phyloP scores from a whole-genome alignment of 257 asterid species.

The Solanum infundibuliforme region DNA sequence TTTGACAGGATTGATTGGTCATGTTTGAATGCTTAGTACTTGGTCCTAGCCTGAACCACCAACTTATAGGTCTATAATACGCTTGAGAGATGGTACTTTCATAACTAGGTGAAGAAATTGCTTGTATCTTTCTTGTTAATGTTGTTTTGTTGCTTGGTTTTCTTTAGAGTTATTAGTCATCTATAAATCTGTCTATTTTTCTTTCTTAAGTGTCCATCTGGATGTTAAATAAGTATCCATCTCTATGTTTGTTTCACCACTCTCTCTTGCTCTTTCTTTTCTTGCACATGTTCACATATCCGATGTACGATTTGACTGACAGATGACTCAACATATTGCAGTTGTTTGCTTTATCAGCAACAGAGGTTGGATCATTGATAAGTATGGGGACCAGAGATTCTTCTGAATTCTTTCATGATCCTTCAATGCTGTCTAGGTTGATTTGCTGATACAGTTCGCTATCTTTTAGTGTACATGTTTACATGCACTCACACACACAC shows the following conservation, averaged over 20 bases:
- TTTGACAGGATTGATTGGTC: background rate
- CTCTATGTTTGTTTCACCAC: background rate
- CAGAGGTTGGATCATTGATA: slow-evolving; percentile 86
- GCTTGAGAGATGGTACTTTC: background rate
- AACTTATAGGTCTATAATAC: background rate
- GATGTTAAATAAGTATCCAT: background rate
- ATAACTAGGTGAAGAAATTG: background rate
- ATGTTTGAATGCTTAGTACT: background rate
- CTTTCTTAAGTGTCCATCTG: background rate
- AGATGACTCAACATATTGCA: slow-evolving; percentile 15
- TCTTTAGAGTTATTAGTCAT: background rate
- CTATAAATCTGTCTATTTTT: background rate
- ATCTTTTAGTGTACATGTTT: background rate
- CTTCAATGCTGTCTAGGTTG: slow-evolving; percentile 79
- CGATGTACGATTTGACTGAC: no score
- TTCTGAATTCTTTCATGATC: slow-evolving; percentile 91
- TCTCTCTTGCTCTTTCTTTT: no score
- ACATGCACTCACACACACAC: background rate
- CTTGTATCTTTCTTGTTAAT: background rate
- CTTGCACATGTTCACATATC: no score
- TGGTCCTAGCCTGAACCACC: background rate
- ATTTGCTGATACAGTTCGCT: slow-evolving; percentile 2
- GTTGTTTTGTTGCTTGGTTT: background rate
- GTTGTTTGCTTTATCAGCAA: slow-evolving; percentile 78
- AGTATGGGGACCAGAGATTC: slow-evolving; percentile 63